Conservation (phyloP, 2,329 filamentous ascomycete species). For the Cladosporium cucumerinum region DNA sequence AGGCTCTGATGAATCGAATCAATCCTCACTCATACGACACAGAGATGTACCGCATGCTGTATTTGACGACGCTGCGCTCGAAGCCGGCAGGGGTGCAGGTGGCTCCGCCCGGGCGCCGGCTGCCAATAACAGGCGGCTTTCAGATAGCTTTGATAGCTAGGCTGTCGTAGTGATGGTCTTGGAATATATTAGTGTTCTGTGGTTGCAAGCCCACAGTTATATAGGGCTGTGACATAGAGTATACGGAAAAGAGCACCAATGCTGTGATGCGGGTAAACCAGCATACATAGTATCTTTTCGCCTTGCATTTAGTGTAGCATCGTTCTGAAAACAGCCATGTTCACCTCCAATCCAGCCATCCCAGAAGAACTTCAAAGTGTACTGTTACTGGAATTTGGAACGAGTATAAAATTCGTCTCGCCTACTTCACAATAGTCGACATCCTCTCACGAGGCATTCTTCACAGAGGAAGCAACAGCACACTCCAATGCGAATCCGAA, state of each 20-base stretch:
- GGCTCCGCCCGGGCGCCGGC: not conserved
- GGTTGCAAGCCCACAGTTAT: not conserved
- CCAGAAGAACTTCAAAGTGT: not conserved
- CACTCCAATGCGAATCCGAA: slow-evolving; percentile 13
- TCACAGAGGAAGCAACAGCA: not conserved
- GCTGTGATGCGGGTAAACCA: not conserved
- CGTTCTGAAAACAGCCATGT: not conserved
- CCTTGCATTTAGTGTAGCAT: not conserved
- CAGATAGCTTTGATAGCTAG: not conserved
- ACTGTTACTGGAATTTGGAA: not conserved
- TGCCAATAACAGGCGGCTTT: not conserved
- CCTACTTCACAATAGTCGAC: not conserved
- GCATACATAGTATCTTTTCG: not conserved
- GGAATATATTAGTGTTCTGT: not conserved
- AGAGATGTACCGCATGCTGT: not conserved
- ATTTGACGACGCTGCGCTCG: not conserved
- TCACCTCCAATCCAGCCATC: not conserved
- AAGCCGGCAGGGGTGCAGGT: not conserved
- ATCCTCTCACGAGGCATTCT: not conserved
- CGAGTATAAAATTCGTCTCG: not conserved
- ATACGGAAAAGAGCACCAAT: not conserved
- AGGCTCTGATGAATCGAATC: not conserved
- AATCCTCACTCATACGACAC: not conserved
- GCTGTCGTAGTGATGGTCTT: not conserved
- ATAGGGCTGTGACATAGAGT: not conserved